Evolutionary conservation across 2,329 filamentous ascomycete genomes (phyloP).

Genomic region (Hypoxylon sp.): DNA sequence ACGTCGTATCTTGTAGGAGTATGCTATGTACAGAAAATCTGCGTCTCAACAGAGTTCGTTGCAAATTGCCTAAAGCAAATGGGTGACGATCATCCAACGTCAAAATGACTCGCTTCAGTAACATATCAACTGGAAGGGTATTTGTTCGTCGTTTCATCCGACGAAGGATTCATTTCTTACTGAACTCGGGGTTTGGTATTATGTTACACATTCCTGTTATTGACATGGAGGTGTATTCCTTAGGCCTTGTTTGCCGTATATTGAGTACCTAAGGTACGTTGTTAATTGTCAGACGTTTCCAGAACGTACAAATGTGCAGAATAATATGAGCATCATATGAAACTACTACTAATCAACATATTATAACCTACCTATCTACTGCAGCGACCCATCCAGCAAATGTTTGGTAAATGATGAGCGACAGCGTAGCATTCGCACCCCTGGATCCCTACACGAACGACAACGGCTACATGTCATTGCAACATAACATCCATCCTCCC

Average conservation of each 20-base stretch:
- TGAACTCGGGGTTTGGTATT: not conserved
- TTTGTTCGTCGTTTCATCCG: constrained; percentile 17
- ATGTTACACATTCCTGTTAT: not conserved
- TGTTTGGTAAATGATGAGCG: not conserved
- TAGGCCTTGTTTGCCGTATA: not conserved
- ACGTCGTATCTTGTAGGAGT: not conserved
- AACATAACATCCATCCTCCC: constrained; percentile 32
- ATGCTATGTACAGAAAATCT: not conserved
- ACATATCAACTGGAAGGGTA: constrained; percentile 2
- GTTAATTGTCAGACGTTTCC: not conserved
- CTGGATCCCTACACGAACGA: not conserved
- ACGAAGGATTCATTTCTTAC: constrained; percentile 9
- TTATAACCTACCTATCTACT: too few relatives aligned
- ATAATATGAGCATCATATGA: not conserved
- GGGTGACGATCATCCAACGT: constrained; percentile 32
- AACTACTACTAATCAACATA: too few relatives aligned
- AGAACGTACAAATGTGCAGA: too few relatives aligned
- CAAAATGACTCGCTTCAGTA: constrained; percentile 23
- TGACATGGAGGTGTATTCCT: not conserved
- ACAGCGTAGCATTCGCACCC: constrained; percentile 20
- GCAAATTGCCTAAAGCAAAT: constrained; percentile 39
- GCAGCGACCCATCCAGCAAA: not conserved
- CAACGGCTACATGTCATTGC: not conserved
- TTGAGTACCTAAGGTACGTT: too few relatives aligned
- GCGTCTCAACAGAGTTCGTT: constrained; percentile 13